A percentile compares a stretch with the other conserved stretches of the same genome.
phyloP scores from a whole-genome alignment of 768 basidiomycete species.

The Tubosaeta sp. region DNA sequence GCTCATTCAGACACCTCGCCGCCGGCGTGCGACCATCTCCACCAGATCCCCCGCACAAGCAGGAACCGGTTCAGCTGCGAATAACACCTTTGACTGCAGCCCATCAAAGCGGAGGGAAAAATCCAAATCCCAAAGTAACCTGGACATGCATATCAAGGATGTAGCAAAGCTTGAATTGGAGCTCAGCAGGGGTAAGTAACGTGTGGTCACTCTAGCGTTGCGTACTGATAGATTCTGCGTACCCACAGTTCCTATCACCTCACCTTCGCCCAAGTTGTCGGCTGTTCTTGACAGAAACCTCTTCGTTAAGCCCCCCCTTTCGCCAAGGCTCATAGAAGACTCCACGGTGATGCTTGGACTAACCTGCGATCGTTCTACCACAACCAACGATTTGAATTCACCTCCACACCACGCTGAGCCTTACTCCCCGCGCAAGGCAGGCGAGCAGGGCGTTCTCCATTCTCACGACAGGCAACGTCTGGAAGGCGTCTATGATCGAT shows the following conservation, averaged over 20 bases:
- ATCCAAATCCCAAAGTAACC: constrained; percentile 60
- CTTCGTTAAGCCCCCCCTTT: constrained; percentile 55
- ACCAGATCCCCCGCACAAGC: constrained; percentile 53
- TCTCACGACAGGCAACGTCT: constrained; percentile 57
- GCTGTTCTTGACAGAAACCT: constrained; percentile 64
- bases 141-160: constrained; percentile 65
- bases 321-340: constrained; percentile 36
- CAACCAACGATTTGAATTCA: constrained; percentile 46
- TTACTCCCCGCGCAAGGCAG: constrained; percentile 49
- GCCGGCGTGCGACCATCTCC: constrained; percentile 63
- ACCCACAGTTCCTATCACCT: constrained; percentile 30
- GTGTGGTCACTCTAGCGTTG: not conserved
- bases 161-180: constrained; percentile 62
- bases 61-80: constrained; percentile 17
- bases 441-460: constrained; percentile 37
- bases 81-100: constrained; percentile 40
- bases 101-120: constrained; percentile 66
- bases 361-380: constrained; percentile 8
- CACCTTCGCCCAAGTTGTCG: constrained; percentile 53
- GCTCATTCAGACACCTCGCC: constrained; percentile 33
- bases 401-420: constrained; percentile 65
- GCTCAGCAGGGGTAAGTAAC: constrained; percentile 52
- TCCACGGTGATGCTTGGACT: constrained; percentile 25
- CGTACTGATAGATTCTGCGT: constrained; percentile 2
- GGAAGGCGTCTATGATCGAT: constrained; percentile 77